Evolutionary conservation across 768 basidiomycete genomes (phyloP).

Genomic region (Russula sp.): DNA sequence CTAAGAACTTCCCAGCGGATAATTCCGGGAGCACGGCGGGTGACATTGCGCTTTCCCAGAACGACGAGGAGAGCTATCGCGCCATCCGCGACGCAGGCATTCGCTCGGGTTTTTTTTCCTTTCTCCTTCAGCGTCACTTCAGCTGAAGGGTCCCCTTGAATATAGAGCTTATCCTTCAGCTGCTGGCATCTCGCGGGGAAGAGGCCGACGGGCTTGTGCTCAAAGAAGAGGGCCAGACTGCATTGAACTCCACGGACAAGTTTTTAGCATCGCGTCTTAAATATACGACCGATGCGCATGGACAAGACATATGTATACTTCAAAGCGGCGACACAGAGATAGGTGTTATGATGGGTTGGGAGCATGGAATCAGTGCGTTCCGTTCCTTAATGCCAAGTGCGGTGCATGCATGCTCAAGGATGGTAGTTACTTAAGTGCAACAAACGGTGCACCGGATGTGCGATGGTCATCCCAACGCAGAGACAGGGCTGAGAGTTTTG

Average conservation of each 20-base stretch:
- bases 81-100: conserved; percentile 89
- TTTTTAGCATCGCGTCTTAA: conserved; percentile 67
- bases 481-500: conserved; percentile 53
- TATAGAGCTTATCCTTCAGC: conserved; percentile 61
- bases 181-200: conserved; percentile 43
- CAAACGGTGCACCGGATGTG: conserved; percentile 68
- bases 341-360: conserved; percentile 99
- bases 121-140: not conserved
- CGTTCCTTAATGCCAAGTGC: not conserved
- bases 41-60: conserved; percentile 84
- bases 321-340: conserved; percentile 60
- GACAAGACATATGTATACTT: conserved; percentile 78
- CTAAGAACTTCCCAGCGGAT: conserved; percentile 49
- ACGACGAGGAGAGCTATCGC: conserved; percentile 65
- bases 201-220: conserved; percentile 35
- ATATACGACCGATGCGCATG: conserved; percentile 60
- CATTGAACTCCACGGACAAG: conserved; percentile 52
- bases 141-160: not conserved
- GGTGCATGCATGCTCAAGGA: conserved; percentile 19
- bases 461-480: conserved; percentile 38
- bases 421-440: conserved; percentile 45
- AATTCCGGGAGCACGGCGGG: conserved; percentile 75
- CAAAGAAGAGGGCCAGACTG: conserved; percentile 44
- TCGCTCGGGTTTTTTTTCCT: conserved; percentile 55
- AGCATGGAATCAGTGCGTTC: conserved; percentile 62